Evolutionary conservation across 164 flowering plant genomes (phyloP).

Genomic region (Dillenia suffruticosa): DNA sequence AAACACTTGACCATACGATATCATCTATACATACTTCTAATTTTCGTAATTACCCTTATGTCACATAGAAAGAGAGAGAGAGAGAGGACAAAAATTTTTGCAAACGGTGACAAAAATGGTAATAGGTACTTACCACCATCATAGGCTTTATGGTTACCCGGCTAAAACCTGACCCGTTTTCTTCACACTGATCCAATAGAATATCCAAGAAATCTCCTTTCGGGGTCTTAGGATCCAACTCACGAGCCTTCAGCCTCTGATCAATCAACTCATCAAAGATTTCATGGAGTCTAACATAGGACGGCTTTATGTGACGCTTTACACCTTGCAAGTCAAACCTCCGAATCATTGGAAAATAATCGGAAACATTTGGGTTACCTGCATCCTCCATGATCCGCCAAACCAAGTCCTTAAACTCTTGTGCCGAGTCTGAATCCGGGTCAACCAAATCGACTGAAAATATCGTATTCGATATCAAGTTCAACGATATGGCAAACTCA

Average conservation of each 20-base stretch:
- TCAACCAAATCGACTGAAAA: slow-evolving; percentile 21
- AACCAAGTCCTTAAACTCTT: slow-evolving; percentile 25
- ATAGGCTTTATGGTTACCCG: slow-evolving; percentile 17
- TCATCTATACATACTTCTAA: no score
- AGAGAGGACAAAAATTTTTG: no score
- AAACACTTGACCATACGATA: no score
- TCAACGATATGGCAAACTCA: slow-evolving; percentile 18
- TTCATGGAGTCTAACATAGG: slow-evolving; percentile 18
- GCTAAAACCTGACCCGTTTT: slow-evolving; percentile 12
- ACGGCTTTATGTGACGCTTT: slow-evolving; percentile 4
- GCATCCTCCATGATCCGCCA: slow-evolving; percentile 27
- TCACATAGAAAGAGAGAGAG: no score
- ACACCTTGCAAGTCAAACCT: slow-evolving; percentile 23
- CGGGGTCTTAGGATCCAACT: background rate
- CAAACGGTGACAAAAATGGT: no score
- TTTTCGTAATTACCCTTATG: no score
- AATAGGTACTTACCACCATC: slow-evolving; percentile 11
- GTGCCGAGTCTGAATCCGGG: slow-evolving; percentile 11
- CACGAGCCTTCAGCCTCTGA: slow-evolving; percentile 10
- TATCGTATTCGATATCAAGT: slow-evolving; percentile 19
- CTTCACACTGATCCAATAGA: slow-evolving; percentile 21
- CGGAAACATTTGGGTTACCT: slow-evolving; percentile 20
- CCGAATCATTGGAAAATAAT: slow-evolving; percentile 18
- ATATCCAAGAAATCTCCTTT: slow-evolving; percentile 26
- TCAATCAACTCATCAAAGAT: slow-evolving; percentile 21